These are phyloP conservation scores for Teunomyces stri DNA, from an alignment of 805 yeast species.

Conservation along the genomic window DNA sequence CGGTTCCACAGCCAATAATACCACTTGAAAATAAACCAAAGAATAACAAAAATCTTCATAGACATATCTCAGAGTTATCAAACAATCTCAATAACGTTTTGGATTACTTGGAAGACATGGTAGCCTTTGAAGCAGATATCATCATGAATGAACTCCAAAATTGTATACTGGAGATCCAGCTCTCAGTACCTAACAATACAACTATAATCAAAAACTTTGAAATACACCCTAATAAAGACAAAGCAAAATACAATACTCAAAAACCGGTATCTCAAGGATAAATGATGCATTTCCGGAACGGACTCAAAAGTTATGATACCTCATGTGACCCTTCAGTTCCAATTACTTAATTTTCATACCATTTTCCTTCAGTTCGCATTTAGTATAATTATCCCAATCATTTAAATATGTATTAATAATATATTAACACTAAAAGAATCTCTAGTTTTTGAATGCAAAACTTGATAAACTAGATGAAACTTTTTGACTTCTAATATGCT, in stretches of 20 bases:
- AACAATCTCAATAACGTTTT: slow-evolving; percentile 5
- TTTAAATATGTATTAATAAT: background rate
- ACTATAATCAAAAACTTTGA: slow-evolving; percentile 2
- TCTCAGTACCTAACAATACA: slow-evolving; percentile 9
- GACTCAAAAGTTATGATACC: background rate
- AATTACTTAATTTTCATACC: background rate
- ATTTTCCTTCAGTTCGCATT: background rate
- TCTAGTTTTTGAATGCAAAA: slow-evolving; percentile 10
- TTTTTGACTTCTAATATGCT: slow-evolving; percentile 9
- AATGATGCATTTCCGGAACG: background rate
- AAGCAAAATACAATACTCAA: background rate
- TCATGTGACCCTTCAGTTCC: background rate
- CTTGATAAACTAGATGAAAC: slow-evolving; percentile 8
- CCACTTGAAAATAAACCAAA: background rate
- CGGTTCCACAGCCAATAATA: background rate
- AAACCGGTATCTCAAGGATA: background rate
- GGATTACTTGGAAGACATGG: slow-evolving; percentile 8
- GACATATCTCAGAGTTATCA: background rate
- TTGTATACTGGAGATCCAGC: slow-evolving; percentile 2
- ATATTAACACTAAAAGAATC: background rate
- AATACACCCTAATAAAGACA: slow-evolving; percentile 1
- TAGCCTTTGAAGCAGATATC: slow-evolving; percentile 4
- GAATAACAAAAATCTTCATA: slow-evolving; percentile 2
- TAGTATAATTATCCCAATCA: background rate
- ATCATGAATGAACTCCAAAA: slow-evolving; percentile 2